phyloP scores from a whole-genome alignment of 83 land plant species.

The Larix sibirica region DNA sequence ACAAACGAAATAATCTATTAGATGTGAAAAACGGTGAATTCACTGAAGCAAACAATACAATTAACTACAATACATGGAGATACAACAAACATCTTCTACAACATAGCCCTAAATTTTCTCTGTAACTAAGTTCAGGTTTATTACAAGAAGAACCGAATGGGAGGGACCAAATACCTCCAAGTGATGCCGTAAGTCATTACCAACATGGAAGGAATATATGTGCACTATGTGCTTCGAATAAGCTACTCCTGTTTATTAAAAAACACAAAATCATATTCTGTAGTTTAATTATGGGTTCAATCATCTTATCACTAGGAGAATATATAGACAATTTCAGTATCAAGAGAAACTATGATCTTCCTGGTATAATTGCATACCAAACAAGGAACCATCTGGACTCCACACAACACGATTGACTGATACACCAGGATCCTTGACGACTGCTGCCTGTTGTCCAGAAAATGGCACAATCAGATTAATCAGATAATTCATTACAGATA shows the following conservation, averaged over 20 bases:
- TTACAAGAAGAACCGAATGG: background rate
- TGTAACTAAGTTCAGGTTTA: background rate
- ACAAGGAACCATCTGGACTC: slow-evolving; percentile 27
- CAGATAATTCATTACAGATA: no score
- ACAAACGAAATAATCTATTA: background rate
- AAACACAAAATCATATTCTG: background rate
- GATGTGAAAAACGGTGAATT: background rate
- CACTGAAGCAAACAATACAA: no score
- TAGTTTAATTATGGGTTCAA: background rate
- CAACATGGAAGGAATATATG: slow-evolving; percentile 20
- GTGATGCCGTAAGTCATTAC: slow-evolving; percentile 13
- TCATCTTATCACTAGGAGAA: background rate
- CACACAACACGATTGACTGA: slow-evolving; percentile 25
- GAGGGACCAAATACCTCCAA: slow-evolving; percentile 8
- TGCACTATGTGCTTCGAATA: slow-evolving; percentile 22
- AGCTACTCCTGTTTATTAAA: slow-evolving; percentile 17
- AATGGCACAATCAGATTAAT: no score
- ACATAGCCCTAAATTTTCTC: background rate
- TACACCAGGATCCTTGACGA: slow-evolving; percentile 23
- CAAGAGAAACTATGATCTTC: background rate
- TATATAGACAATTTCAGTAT: background rate
- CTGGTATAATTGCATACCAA: slow-evolving; percentile 19
- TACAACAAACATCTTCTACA: background rate
- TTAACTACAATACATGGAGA: no score
- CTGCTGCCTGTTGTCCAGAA: slow-evolving; percentile 12